Evolutionary conservation across 1,284 basidiomycete species (phyloP).

Genomic region (Trichosporon ovoides): DNA sequence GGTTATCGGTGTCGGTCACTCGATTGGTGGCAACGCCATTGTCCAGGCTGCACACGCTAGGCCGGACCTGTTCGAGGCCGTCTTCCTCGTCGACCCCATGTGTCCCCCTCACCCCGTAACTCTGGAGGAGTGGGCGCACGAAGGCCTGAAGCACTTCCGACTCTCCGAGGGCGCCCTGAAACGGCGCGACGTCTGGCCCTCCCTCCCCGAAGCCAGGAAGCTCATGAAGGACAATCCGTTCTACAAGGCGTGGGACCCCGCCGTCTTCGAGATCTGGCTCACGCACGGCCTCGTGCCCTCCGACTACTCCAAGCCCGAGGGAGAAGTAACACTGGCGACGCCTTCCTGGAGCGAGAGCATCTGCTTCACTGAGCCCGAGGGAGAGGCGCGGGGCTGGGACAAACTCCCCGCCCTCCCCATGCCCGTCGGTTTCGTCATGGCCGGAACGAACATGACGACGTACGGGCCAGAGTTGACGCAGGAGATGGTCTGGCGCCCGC

Average conservation of each 20-base stretch:
- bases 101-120: conserved; percentile 13
- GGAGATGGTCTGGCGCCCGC: conserved; percentile 37
- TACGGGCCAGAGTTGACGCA: conserved; percentile 27
- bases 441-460: conserved; percentile 24
- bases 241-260: conserved; percentile 52
- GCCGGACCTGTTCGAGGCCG: conserved; percentile 64
- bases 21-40: conserved; percentile 68
- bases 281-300: conserved; percentile 58
- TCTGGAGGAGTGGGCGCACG: not conserved
- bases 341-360: conserved; percentile 34
- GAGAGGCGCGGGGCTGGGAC: conserved; percentile 34
- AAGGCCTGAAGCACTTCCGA: not conserved
- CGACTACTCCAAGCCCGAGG: conserved; percentile 12
- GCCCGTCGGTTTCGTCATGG: conserved; percentile 31
- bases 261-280: conserved; percentile 63
- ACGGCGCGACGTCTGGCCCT: conserved; percentile 12
- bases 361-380: conserved; percentile 32
- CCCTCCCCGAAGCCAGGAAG: conserved; percentile 23
- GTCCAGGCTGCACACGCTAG: conserved; percentile 58
- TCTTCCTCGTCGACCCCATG: conserved; percentile 73
- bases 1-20: conserved; percentile 66
- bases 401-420: conserved; percentile 28
- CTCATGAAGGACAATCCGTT: conserved; percentile 53
- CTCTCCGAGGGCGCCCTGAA: conserved; percentile 53
- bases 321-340: conserved; percentile 30